These are phyloP conservation scores for Wickerhamiella lipophila DNA, from an alignment of 805 yeast genomes.

Conservation along the genomic window DNA sequence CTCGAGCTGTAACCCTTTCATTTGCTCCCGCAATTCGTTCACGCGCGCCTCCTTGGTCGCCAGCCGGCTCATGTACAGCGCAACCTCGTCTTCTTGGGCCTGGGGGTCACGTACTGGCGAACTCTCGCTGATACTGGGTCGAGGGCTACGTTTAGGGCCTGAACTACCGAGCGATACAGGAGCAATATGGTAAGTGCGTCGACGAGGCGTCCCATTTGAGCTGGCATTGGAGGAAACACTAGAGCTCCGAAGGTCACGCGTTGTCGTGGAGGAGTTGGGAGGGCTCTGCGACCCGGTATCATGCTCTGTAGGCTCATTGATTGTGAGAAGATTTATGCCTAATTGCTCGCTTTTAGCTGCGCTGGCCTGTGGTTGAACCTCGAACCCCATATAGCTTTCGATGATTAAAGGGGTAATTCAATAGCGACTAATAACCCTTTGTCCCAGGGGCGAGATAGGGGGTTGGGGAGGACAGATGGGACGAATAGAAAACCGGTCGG, in stretches of 20 bases:
- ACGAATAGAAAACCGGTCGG: too few relatives aligned
- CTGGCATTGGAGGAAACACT: background rate
- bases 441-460: too few relatives aligned
- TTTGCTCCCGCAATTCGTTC: slow-evolving; percentile 27
- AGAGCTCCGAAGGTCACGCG: background rate
- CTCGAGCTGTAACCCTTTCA: slow-evolving; percentile 23
- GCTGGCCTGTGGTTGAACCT: background rate
- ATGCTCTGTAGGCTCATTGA: background rate
- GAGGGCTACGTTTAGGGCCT: slow-evolving; percentile 2
- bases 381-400: background rate
- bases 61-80: slow-evolving; percentile 25
- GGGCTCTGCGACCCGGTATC: background rate
- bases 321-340: background rate
- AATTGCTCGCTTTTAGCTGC: background rate
- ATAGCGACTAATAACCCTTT: too few relatives aligned
- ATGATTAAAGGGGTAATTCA: too few relatives aligned
- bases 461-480: too few relatives aligned
- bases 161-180: background rate
- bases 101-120: slow-evolving; percentile 1
- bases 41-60: slow-evolving; percentile 32
- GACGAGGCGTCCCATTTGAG: slow-evolving; percentile 7
- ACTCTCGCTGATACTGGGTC: background rate
- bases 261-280: background rate
- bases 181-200: slow-evolving; percentile 5
- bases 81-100: slow-evolving; percentile 1